Evolutionary conservation across 2,329 filamentous ascomycete genomes (phyloP).

Genomic region (Tolypocladium capitatum): DNA sequence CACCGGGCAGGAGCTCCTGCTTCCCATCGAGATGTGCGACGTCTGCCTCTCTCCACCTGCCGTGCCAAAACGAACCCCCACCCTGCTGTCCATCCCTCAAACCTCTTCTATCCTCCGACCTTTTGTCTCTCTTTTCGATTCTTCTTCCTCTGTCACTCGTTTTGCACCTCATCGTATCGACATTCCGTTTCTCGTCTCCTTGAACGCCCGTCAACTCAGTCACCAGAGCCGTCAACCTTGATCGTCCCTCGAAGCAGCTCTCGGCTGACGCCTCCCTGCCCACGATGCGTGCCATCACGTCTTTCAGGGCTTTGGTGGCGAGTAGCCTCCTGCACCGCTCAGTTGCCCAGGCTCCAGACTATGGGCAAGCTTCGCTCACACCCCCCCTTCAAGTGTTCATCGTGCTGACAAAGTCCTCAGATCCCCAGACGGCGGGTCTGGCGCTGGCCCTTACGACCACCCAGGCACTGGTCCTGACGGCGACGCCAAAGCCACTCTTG

Average conservation of each 20-base stretch:
- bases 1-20: background rate
- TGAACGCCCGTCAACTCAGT: slow-evolving; percentile 3
- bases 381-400: background rate
- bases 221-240: slow-evolving; percentile 1
- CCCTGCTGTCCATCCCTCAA: background rate
- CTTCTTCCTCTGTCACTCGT: slow-evolving; percentile 1
- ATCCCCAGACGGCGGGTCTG: slow-evolving; percentile 5
- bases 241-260: background rate
- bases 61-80: background rate
- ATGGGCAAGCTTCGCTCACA: slow-evolving; percentile 18
- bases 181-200: slow-evolving; percentile 6
- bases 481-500: slow-evolving; percentile 1
- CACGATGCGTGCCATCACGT: slow-evolving; percentile 25
- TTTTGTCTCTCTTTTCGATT: background rate
- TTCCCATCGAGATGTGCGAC: background rate
- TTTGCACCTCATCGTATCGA: slow-evolving; percentile 1
- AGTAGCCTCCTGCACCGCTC: slow-evolving; percentile 19
- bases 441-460: slow-evolving; percentile 2
- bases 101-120: background rate
- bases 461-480: slow-evolving; percentile 2
- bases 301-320: slow-evolving; percentile 22
- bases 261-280: slow-evolving; percentile 2
- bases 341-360: slow-evolving; percentile 17
- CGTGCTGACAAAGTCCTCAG: slow-evolving; percentile 5
- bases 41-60: background rate